Base-by-base conservation (phyloP, 768 basidiomycete genomes). In the Mycena indigotica region DNA sequence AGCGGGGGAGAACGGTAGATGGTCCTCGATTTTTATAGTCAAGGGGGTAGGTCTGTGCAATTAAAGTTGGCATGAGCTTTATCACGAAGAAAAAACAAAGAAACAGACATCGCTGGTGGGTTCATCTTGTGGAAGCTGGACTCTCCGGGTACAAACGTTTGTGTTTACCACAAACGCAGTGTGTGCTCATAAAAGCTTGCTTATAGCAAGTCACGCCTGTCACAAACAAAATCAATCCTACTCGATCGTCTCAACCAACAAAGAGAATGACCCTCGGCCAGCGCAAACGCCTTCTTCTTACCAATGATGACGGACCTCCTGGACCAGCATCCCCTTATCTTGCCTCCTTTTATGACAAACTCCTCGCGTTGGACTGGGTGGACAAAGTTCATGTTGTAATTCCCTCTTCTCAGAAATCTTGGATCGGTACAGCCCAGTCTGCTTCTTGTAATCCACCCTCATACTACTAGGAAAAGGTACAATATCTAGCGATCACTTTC, bases 241-340 rank as follows among this genome's bases (percentile, higher is more conserved):
- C n/a, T n/a, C n/a, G n/a, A n/a, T n/a, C n/a, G n/a, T n/a, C n/a
- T n/a, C n/a, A n/a, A n/a, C n/a, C n/a, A n/a, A n/a, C n/a, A n/a
- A n/a, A n/a, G n/a, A n/a, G n/a, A n/a, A n/a, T n/a, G n/a, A n/a
- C n/a, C n/a, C n/a, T n/a, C n/a, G n/a, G n/a, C n/a, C n/a, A n/a
- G n/a, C n/a, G n/a, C n/a, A n/a, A n/a, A 41, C 39, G 26, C 4
- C 30, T 53, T 5, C 45, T 46, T n/a, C 35, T 55, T 5, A 64
- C 91, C 86, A 93, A 93, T 69, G 91, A 94, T 66, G 92, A 94
- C 65, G 91, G 91, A 2, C 92, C 91, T 15, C 92, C 91, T 5
- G 73, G 84, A 30, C 60, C 71, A 6, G 62, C 65, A 10, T 85
- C 88, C 1, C 91, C 91, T 0, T 91, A 87, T 68, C 78, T 91